These are phyloP conservation scores for Hysterangium stoloniferum DNA, from an alignment of 768 basidiomycete species.

Conservation along the genomic window DNA sequence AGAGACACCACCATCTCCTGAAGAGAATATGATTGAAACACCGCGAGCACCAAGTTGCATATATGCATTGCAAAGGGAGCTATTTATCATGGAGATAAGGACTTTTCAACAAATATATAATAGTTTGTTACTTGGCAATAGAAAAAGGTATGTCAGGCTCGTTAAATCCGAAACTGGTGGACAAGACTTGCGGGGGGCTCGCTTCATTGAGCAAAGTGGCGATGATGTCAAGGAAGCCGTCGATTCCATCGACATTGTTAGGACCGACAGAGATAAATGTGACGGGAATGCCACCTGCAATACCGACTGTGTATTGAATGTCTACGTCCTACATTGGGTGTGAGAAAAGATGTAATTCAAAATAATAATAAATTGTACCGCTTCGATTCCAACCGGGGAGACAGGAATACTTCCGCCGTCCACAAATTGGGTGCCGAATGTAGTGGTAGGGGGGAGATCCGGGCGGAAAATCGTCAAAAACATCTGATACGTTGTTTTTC, in stretches of 20 bases:
- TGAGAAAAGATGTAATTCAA: background rate
- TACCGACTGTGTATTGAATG: conserved; percentile 30
- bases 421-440: conserved; percentile 8
- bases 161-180: conserved; percentile 9
- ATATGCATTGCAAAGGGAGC: conserved; percentile 15
- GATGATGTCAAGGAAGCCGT: conserved; percentile 21
- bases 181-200: background rate
- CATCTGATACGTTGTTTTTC: background rate
- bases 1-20: conserved; percentile 20
- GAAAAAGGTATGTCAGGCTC: background rate
- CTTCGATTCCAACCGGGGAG: conserved; percentile 11
- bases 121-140: conserved; percentile 4
- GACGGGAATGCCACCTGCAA: conserved; percentile 23
- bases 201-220: conserved; percentile 13
- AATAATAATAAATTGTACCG: background rate
- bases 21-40: conserved; percentile 16
- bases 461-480: conserved; percentile 13
- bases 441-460: conserved; percentile 12
- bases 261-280: conserved; percentile 23
- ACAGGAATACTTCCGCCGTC: conserved; percentile 13
- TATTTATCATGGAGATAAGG: background rate
- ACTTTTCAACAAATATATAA: background rate
- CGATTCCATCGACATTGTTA: conserved; percentile 14
- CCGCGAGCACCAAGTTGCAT: conserved; percentile 14
- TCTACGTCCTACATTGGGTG: conserved; percentile 26